Conservation (phyloP, 306 rosid species). For the Quercus agrifolia region DNA sequence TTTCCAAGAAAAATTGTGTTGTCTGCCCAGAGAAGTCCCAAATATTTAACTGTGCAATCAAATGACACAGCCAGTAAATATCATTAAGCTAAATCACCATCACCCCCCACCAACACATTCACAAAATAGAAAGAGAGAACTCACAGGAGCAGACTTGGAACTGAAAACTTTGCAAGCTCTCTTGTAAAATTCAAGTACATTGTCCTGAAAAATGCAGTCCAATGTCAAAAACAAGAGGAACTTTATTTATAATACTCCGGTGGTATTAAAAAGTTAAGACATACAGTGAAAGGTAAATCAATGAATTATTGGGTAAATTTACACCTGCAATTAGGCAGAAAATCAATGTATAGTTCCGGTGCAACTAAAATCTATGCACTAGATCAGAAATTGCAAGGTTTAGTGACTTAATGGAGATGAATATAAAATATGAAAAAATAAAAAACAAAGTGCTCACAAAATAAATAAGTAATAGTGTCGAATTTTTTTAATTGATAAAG, state of each 20-base stretch:
- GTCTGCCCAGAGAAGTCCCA: conserved; percentile 96
- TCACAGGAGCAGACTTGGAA: conserved; percentile 54
- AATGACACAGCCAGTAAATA: conserved; percentile 21
- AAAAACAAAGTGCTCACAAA: neutral
- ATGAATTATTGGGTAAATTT: neutral
- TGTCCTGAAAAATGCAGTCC: conserved; percentile 60
- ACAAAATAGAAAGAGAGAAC: conserved; percentile 12
- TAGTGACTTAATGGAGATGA: neutral
- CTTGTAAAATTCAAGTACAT: conserved; percentile 44
- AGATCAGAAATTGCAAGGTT: neutral
- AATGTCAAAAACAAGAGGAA: conserved; percentile 14
- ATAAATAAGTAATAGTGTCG: neutral
- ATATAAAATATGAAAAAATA: neutral
- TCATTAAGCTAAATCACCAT: conserved; percentile 9
- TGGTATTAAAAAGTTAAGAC: neutral
- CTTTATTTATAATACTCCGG: neutral
- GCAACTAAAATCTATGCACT: neutral
- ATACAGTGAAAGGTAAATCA: neutral
- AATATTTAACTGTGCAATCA: conserved; percentile 69
- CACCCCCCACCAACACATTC: neutral
- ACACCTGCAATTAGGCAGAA: neutral
- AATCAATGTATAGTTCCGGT: neutral
- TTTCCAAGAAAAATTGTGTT: conserved; percentile 53
- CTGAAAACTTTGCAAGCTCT: conserved; percentile 65
- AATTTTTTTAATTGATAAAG: no score